A percentile compares a stretch with the other conserved stretches of the same genome.
phyloP scores from a whole-genome alignment of 768 basidiomycete genomes.

The Lactarius sp. region DNA sequence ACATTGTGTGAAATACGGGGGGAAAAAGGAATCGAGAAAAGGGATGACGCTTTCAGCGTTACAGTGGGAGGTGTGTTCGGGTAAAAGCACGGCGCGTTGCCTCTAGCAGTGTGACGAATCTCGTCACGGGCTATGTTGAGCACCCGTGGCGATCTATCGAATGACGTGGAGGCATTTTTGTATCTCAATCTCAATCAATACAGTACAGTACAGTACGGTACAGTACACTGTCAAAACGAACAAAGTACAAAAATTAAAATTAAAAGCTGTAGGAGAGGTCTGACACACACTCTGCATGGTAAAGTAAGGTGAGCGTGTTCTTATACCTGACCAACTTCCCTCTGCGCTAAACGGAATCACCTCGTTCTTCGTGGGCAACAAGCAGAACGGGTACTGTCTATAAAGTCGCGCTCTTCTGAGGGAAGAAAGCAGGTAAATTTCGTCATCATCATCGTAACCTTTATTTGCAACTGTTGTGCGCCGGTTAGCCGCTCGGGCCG shows the following conservation, averaged over 20 bases:
- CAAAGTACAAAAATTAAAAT: not conserved
- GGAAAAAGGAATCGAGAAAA: conserved; percentile 28
- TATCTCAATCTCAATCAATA: not conserved
- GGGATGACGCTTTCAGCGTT: conserved; percentile 8
- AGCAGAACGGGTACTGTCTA: conserved; percentile 69
- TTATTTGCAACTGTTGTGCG: conserved; percentile 21
- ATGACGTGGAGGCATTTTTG: conserved; percentile 4
- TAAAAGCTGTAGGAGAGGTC: conserved; percentile 55
- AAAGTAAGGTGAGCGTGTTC: conserved; percentile 44
- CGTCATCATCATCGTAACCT: no score
- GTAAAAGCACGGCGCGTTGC: conserved; percentile 1
- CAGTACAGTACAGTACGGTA: not conserved
- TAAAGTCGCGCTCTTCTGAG: conserved; percentile 45
- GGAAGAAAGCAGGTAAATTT: not conserved
- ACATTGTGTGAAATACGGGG: conserved; percentile 48
- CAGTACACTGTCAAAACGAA: not conserved
- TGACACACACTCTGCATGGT: conserved; percentile 50
- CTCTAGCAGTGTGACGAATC: conserved; percentile 2
- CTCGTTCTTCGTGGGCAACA: conserved; percentile 43
- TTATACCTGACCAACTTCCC: conserved; percentile 48
- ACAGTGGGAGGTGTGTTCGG: conserved; percentile 3
- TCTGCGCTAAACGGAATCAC: conserved; percentile 72
- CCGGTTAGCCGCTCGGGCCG: not conserved
- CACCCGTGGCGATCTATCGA: not conserved
- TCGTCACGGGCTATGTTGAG: not conserved